Percentiles rank a stretch among this genome's conserved stretches.
Conservation (phyloP, 805 yeast genomes). For the Wickerhamomyces tratensis region DNA sequence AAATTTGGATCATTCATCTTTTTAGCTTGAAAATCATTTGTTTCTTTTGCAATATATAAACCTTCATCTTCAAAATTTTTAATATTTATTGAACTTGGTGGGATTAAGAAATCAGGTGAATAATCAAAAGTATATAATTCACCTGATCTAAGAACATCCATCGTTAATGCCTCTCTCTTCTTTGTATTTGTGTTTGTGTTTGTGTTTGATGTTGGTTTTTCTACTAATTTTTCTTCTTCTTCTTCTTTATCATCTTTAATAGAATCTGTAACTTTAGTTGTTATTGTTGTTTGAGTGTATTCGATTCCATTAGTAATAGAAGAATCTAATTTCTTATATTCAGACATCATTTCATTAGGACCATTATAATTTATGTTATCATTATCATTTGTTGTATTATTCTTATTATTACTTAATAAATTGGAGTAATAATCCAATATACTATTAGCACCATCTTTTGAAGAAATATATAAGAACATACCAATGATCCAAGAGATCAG, state of each 20-base stretch:
- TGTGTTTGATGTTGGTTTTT: background rate
- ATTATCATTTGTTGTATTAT: background rate
- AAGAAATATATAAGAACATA: background rate
- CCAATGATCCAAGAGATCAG: background rate
- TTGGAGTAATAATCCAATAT: background rate
- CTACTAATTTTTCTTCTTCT: too few relatives aligned
- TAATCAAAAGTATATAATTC: slow-evolving; percentile 3
- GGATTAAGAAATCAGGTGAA: slow-evolving; percentile 5
- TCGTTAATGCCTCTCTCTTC: slow-evolving; percentile 2
- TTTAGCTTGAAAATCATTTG: slow-evolving; percentile 3
- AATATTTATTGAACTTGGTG: slow-evolving; percentile 3
- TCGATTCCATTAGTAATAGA: background rate
- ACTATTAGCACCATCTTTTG: background rate
- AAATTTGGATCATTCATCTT: slow-evolving; percentile 8
- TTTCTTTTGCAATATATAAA: slow-evolving; percentile 8
- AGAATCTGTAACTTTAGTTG: too few relatives aligned
- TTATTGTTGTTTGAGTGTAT: background rate
- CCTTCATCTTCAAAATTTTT: slow-evolving; percentile 12
- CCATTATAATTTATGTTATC: background rate
- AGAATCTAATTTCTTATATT: background rate
- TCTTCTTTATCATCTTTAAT: too few relatives aligned
- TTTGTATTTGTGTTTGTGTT: background rate
- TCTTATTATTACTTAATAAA: too few relatives aligned
- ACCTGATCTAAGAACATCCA: slow-evolving; percentile 13
- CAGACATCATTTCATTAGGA: background rate